phyloP scores from a whole-genome alignment of 139 green algal genomes.

The Tetradesmus obliquus region DNA sequence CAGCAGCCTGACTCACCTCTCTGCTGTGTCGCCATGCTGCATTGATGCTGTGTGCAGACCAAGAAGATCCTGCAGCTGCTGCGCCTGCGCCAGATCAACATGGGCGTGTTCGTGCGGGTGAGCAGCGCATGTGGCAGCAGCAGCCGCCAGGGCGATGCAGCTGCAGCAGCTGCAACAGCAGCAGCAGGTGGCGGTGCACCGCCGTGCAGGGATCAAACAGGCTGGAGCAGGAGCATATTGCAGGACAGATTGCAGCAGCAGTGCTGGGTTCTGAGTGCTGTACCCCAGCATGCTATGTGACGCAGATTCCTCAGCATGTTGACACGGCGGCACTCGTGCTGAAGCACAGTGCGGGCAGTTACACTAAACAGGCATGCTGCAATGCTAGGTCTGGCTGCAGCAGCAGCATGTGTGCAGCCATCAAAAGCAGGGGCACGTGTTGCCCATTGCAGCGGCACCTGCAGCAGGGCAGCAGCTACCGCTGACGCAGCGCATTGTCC shows the following conservation, averaged over 20 bases:
- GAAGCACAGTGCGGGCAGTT: too few relatives aligned
- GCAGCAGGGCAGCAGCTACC: not conserved
- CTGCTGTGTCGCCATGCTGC: not conserved
- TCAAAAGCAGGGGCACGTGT: not conserved
- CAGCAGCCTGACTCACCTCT: not conserved
- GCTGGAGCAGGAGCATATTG: too few relatives aligned
- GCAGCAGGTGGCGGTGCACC: not conserved
- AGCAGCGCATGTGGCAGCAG: slow-evolving; percentile 23
- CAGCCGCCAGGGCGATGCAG: not conserved
- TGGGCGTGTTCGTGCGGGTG: slow-evolving; percentile 96
- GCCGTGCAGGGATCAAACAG: too few relatives aligned
- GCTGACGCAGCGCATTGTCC: too few relatives aligned
- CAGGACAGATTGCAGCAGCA: too few relatives aligned
- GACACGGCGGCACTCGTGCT: too few relatives aligned
- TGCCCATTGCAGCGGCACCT: not conserved
- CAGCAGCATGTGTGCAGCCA: too few relatives aligned
- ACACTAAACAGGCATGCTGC: too few relatives aligned
- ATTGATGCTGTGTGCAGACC: slow-evolving; percentile 73
- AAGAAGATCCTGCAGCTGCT: slow-evolving; percentile 99
- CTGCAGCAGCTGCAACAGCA: not conserved
- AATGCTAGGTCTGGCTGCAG: too few relatives aligned
- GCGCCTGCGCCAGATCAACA: slow-evolving; percentile 98
- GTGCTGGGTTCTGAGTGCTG: too few relatives aligned
- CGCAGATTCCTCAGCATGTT: too few relatives aligned
- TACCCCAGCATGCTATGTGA: too few relatives aligned